These are phyloP conservation scores for Calocybe gangraenosa DNA, from an alignment of 768 basidiomycete species.

Conservation along the genomic window DNA sequence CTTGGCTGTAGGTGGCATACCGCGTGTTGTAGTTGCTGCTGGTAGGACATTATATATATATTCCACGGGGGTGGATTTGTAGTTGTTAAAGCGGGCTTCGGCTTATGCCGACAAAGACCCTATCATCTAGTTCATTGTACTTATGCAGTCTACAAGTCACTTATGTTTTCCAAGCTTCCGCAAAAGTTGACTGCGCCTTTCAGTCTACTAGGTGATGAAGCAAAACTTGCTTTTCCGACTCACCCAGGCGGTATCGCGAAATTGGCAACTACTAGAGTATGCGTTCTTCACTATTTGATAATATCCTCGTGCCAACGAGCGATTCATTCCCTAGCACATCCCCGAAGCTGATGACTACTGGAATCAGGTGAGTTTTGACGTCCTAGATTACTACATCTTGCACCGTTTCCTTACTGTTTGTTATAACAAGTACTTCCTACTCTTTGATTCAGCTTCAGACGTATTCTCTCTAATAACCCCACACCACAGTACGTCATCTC, in stretches of 20 bases:
- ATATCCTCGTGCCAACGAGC: background rate
- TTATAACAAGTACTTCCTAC: conserved; percentile 58
- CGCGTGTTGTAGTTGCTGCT: conserved; percentile 64
- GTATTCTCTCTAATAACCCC: conserved; percentile 87
- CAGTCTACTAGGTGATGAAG: conserved; percentile 78
- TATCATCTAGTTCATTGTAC: too few species aligned
- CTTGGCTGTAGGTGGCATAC: conserved; percentile 53
- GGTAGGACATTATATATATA: conserved; percentile 58
- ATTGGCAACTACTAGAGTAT: conserved; percentile 66
- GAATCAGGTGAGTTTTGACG: conserved; percentile 63
- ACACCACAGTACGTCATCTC: conserved; percentile 64
- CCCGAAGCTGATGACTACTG: conserved; percentile 76
- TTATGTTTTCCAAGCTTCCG: conserved; percentile 69
- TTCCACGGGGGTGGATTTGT: conserved; percentile 65
- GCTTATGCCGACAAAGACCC: too few species aligned
- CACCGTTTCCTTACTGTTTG: background rate
- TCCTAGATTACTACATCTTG: background rate
- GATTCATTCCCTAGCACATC: conserved; percentile 55
- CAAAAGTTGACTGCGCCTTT: conserved; percentile 72
- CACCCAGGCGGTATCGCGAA: conserved; percentile 78
- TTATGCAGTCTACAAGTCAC: too few species aligned
- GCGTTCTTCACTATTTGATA: conserved; percentile 22
- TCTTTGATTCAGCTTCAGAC: conserved; percentile 89
- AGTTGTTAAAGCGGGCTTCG: too few species aligned
- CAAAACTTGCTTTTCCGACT: conserved; percentile 85